Evolutionary conservation across 768 basidiomycete genomes (phyloP).

Genomic region (Suillus hirtellus): DNA sequence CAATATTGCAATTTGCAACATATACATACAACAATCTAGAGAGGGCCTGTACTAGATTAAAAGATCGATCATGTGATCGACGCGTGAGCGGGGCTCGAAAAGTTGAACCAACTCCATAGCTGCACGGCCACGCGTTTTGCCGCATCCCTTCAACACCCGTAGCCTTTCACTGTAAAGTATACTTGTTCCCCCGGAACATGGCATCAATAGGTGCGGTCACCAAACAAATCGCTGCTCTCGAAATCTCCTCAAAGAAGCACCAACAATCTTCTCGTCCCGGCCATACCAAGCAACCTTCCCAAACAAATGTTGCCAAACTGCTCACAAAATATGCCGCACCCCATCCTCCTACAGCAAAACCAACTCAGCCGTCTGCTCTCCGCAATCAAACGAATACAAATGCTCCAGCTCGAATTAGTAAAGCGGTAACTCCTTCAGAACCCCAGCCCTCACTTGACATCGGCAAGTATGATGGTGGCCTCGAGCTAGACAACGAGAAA

Average conservation of each 20-base stretch:
- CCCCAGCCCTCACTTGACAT: conserved; percentile 56
- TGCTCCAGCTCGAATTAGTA: conserved; percentile 16
- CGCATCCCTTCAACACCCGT: background rate
- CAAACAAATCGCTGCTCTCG: conserved; percentile 68
- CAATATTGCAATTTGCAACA: too few species aligned
- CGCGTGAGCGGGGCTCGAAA: conserved; percentile 30
- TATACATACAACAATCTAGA: too few species aligned
- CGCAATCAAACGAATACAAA: conserved; percentile 38
- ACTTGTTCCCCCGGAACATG: conserved; percentile 28
- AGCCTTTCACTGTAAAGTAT: background rate
- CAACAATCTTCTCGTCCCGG: conserved; percentile 33
- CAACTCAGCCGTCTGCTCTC: conserved; percentile 41
- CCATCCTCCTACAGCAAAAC: conserved; percentile 43
- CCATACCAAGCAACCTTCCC: conserved; percentile 56
- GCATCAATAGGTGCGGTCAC: conserved; percentile 55
- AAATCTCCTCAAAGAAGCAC: conserved; percentile 57
- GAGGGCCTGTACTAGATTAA: too few species aligned
- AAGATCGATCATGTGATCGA: conserved; percentile 1
- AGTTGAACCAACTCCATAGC: conserved; percentile 12
- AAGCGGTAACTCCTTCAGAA: conserved; percentile 28
- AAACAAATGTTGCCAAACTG: conserved; percentile 66
- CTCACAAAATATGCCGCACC: conserved; percentile 75
- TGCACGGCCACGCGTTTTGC: conserved; percentile 1
- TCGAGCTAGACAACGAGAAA: conserved; percentile 87
- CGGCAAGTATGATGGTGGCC: conserved; percentile 92